Base-by-base conservation (phyloP, 2,329 filamentous ascomycete species). In the Colletotrichum sp. region DNA sequence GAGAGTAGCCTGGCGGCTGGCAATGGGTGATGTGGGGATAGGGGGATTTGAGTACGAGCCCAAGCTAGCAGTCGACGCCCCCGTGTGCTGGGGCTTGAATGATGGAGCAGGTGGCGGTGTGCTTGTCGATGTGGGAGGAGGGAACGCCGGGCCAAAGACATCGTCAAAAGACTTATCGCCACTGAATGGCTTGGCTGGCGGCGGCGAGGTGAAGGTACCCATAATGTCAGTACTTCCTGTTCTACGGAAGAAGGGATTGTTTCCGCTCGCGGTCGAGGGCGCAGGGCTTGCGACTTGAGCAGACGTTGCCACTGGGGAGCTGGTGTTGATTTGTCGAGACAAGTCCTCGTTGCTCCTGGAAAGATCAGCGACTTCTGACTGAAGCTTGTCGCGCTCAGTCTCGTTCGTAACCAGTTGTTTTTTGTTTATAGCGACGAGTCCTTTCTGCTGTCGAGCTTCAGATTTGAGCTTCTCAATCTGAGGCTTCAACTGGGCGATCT, bases 351-450 rank as follows among this genome's bases (percentile, higher is more conserved):
- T 92, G 80, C 87, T 91, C 88, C 89, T 93, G 83, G 86, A 90
- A 78, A 93, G 90, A 68, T 92, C 92, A 75, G 93, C 93, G 60
- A 94, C 93, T 84, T 99, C 96, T 2, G 89, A 87, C 87, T 96
- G 96, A 52, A 98, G 88, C 87, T 95, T 96, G 76, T 99, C 96
- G 36, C 95, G 92, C 84, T 99, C 96, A 64, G 91, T 92, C 84
- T 99, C 97, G 73, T 94, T 95, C 1, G 96, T 98, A 44, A 94
- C 92, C 76, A 99, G 88, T 86, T 99, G 97, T 87, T 99, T 99
- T 89, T 98, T 99, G 87, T 98, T 98, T 87, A 99, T 99, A 59
- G 97, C 96, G 34, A 98, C 96, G 79, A 99, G 89, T n/a, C 97
- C 97, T 87, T 98, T 99, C 82, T 99, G 96, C 84, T 99, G 97